A percentile compares a stretch with the other conserved stretches of the same genome.
phyloP scores from a whole-genome alignment of 2,329 filamentous ascomycete species.

The Ophiostoma himal-ulmi region DNA sequence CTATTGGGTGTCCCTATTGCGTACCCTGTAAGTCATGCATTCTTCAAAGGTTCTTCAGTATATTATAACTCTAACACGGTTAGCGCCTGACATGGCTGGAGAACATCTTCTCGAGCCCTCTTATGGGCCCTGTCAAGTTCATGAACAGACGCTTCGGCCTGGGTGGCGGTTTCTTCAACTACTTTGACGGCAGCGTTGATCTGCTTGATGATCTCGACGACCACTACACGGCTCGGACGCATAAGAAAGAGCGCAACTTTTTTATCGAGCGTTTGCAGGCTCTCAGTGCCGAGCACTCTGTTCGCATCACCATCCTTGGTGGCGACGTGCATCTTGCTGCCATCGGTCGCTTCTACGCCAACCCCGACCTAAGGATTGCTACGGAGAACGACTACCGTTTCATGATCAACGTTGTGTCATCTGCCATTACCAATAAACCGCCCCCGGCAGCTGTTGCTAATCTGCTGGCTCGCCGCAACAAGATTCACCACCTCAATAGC shows the following conservation, averaged over 20 bases:
- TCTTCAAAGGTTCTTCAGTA: background rate
- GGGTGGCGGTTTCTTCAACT: slow-evolving; percentile 79
- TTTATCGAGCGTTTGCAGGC: slow-evolving; percentile 77
- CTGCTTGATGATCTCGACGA: slow-evolving; percentile 90
- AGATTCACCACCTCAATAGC: slow-evolving; percentile 60
- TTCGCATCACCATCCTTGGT: slow-evolving; percentile 85
- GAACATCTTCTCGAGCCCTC: slow-evolving; percentile 78
- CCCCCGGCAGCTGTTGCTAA: slow-evolving; percentile 84
- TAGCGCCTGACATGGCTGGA: slow-evolving; percentile 87
- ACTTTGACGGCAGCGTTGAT: slow-evolving; percentile 90
- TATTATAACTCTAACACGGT: slow-evolving; percentile 26
- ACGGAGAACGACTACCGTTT: slow-evolving; percentile 83
- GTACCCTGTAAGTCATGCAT: slow-evolving; percentile 53
- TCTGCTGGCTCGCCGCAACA: slow-evolving; percentile 84
- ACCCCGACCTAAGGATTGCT: slow-evolving; percentile 69
- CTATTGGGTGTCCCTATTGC: slow-evolving; percentile 82
- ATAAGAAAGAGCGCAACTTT: slow-evolving; percentile 79
- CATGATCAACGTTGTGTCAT: slow-evolving; percentile 91
- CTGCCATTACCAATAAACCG: slow-evolving; percentile 92
- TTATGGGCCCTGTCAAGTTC: slow-evolving; percentile 84
- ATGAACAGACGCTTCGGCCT: slow-evolving; percentile 86
- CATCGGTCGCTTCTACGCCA: slow-evolving; percentile 90
- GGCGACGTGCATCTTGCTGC: slow-evolving; percentile 92
- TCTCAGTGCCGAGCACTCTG: slow-evolving; percentile 76
- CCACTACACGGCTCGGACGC: slow-evolving; percentile 87